Evolutionary conservation across 1,284 basidiomycete genomes (phyloP), one percentile per base, ranked within the genome.

Genomic region (Microbotryomycetes sp.): DNA sequence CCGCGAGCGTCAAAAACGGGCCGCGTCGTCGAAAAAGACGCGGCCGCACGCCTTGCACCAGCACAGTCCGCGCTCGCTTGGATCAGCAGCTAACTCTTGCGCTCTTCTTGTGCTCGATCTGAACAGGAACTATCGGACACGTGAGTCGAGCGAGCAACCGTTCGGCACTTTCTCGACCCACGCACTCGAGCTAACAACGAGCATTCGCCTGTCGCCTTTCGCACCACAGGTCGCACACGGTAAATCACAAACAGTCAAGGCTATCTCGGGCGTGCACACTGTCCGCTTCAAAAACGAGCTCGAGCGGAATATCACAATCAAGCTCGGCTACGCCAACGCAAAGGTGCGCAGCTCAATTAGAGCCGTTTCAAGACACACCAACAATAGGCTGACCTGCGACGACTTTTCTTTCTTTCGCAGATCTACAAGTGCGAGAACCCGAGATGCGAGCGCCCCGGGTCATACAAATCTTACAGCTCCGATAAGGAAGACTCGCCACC

Each of bases 231-330:
- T 77, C 63, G 76, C 76, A 27, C 94, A 98, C 82, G 94, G 94
- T 72, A 97, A 98, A 81, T 97, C 92, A 56, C 97, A 94, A 7
- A 94, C 97, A 55, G 96, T 97, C 66, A 94, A 97, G 78, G 94
- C 94, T 52, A 97, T 98, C 76, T 97, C 94, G 18, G 94, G 94
- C n/a, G 94, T 97, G 15, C 88, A 90, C 84, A 98, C 94, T 29
- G 94, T 98, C 61, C 84, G 94, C 72, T 98, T 98, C 80, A 98
- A 98, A 82, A 97, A 97, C 77, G 96, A 98, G 78, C 83, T 96
- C 58, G 91, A 96, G 64, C 81, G 94, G 69, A 98, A 98, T 79
- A 98, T 98, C 73, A 98, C 96, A 50, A 98, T 98, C 80, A 98
- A 98, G 80, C 83, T 98, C 52, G 96, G 81, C 71, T 98, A 98